A percentile compares a stretch with the other conserved stretches of the same genome.
These are phyloP conservation scores for Lepidium africanum DNA, from an alignment of 345 rosid genomes.

Conservation along the genomic window DNA sequence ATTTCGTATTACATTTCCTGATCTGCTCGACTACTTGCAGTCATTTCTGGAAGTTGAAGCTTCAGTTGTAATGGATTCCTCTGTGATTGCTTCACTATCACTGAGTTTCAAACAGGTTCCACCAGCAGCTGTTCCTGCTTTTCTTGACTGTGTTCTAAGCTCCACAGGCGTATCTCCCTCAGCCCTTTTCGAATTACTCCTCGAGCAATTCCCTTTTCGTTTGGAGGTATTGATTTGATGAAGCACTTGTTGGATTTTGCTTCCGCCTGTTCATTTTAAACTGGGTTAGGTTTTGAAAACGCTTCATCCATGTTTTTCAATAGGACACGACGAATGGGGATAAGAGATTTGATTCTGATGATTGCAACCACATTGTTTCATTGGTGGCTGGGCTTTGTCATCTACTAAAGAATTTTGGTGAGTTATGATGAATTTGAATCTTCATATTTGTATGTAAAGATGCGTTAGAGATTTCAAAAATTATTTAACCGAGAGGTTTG, in stretches of 20 bases:
- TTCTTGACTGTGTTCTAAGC: conserved; percentile 73
- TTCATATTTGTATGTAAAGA: background rate
- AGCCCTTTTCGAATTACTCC: conserved; percentile 51
- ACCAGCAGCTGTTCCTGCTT: conserved; percentile 57
- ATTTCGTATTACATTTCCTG: background rate
- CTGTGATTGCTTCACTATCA: conserved; percentile 48
- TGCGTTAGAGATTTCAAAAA: background rate
- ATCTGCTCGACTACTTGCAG: background rate
- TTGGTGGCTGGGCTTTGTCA: conserved; percentile 71
- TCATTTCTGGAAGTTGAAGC: background rate
- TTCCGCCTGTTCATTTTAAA: background rate
- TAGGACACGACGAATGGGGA: conserved; percentile 42
- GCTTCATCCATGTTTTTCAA: conserved; percentile 1
- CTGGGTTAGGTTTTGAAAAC: background rate
- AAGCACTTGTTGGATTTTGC: background rate
- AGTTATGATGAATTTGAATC: conserved; percentile 10
- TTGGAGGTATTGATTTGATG: conserved; percentile 1
- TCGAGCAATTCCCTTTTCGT: conserved; percentile 24
- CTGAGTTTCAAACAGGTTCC: conserved; percentile 59
- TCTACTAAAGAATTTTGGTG: conserved; percentile 56
- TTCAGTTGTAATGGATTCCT: conserved; percentile 19
- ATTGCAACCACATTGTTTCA: conserved; percentile 34
- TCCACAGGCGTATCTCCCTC: conserved; percentile 56
- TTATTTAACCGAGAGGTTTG: background rate
- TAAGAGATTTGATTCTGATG: conserved; percentile 34